These are phyloP conservation scores for Bolboschoenoplectus hybrid DNA, from an alignment of 202 grass and related monocot genomes.

Conservation along the genomic window DNA sequence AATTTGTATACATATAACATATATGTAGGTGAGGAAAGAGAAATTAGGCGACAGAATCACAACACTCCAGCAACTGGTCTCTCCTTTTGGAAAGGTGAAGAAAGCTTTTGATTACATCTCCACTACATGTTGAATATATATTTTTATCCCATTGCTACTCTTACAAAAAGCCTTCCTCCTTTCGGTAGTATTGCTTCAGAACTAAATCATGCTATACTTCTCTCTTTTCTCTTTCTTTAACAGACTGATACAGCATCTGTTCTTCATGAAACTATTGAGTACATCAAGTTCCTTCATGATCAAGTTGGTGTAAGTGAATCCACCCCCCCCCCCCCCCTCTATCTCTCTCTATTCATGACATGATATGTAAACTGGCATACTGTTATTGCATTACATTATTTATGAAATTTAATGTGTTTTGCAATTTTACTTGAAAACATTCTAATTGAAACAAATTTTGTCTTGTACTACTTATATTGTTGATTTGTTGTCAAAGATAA, in stretches of 20 bases:
- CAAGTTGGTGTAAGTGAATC: slow-evolving; percentile 80
- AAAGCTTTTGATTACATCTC: slow-evolving; percentile 50
- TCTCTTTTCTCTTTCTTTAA: slow-evolving; percentile 54
- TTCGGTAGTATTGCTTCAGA: slow-evolving; percentile 43
- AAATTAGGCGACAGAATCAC: slow-evolving; percentile 98
- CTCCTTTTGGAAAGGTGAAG: slow-evolving; percentile 99
- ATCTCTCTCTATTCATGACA: slow-evolving; percentile 26
- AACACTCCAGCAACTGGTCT: slow-evolving; percentile 93
- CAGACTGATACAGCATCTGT: slow-evolving; percentile 99
- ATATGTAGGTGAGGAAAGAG: slow-evolving; percentile 94
- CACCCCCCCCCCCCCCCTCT: slow-evolving; percentile 28
- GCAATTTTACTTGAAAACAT: background rate
- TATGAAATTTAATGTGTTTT: slow-evolving; percentile 5
- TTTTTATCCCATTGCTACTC: slow-evolving; percentile 43
- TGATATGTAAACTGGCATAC: background rate
- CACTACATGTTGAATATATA: slow-evolving; percentile 50
- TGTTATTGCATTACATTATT: background rate
- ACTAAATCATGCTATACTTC: slow-evolving; percentile 31
- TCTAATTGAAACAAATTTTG: background rate
- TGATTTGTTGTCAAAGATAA: background rate
- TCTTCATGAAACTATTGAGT: slow-evolving; percentile 96
- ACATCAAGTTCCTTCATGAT: slow-evolving; percentile 99
- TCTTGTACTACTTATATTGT: background rate
- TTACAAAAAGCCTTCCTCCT: slow-evolving; percentile 52
- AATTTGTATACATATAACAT: slow-evolving; percentile 38